Evolutionary conservation across 2,329 filamentous ascomycete genomes (phyloP).

Genomic region (Plenodomus biglobosus): DNA sequence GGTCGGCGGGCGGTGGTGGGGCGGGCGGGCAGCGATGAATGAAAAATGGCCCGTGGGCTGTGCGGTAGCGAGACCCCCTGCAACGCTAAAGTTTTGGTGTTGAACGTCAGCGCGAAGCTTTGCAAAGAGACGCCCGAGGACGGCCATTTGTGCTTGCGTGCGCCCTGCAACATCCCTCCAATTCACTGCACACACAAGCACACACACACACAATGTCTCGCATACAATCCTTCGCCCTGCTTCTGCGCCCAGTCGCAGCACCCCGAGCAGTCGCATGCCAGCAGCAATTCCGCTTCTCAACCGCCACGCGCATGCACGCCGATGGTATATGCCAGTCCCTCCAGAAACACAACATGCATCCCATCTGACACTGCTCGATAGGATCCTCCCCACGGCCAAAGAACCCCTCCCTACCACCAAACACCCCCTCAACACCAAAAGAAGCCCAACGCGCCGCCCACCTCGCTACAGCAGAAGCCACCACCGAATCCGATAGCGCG

Average conservation of each 20-base stretch:
- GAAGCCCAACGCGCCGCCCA: conserved; percentile 31
- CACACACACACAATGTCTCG: conserved; percentile 44
- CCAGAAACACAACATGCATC: background rate
- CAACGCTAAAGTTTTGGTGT: conserved; percentile 42
- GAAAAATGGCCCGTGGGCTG: conserved; percentile 44
- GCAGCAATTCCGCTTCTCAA: conserved; percentile 48
- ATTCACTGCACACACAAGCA: conserved; percentile 13
- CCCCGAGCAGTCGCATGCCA: conserved; percentile 41
- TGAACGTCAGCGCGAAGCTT: conserved; percentile 20
- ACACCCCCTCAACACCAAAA: conserved; percentile 37
- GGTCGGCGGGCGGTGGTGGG: conserved; percentile 16
- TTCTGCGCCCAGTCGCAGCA: conserved; percentile 46
- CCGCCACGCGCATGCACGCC: conserved; percentile 28
- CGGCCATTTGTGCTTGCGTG: conserved; percentile 1
- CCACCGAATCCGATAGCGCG: conserved; percentile 38
- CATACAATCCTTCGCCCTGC: conserved; percentile 40
- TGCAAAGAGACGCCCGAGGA: background rate
- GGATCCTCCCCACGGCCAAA: conserved; percentile 9
- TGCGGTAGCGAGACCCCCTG: conserved; percentile 40
- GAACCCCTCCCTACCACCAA: conserved; percentile 23
- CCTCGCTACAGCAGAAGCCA: conserved; percentile 38
- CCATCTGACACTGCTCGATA: conserved; percentile 4
- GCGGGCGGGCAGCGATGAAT: conserved; percentile 9
- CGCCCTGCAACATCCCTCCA: background rate
- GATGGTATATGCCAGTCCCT: conserved; percentile 25